Conservation (phyloP, 345 rosid species). For the Clausena lansium region DNA sequence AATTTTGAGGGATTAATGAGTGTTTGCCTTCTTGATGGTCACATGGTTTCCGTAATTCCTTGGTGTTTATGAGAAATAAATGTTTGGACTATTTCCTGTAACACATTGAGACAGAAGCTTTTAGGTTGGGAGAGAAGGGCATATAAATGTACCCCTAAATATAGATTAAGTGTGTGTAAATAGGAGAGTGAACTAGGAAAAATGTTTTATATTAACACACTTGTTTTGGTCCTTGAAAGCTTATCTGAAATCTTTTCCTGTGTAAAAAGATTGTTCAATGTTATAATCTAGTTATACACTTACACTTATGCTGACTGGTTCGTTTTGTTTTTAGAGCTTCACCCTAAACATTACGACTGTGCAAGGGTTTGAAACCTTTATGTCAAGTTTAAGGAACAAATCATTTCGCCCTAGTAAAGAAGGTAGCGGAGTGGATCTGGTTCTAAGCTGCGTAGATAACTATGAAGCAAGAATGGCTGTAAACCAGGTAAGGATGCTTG, state of each 20-base stretch:
- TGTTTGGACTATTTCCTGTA: neutral
- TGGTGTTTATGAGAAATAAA: neutral
- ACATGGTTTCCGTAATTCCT: too few relatives aligned
- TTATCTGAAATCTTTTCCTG: neutral
- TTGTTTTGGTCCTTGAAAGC: too few relatives aligned
- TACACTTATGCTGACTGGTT: slow-evolving; percentile 18
- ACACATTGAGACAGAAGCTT: neutral
- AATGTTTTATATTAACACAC: neutral
- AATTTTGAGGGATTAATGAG: neutral
- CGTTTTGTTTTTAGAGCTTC: slow-evolving; percentile 56
- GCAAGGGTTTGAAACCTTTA: slow-evolving; percentile 91
- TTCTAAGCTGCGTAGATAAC: slow-evolving; percentile 95
- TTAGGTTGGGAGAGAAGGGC: neutral
- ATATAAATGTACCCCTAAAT: neutral
- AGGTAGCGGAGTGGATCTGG: slow-evolving; percentile 89
- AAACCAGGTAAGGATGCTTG: slow-evolving; percentile 66
- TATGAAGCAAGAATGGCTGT: slow-evolving; percentile 98
- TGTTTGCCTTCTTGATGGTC: neutral
- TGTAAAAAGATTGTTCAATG: neutral
- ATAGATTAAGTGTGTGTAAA: neutral
- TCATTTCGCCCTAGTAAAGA: slow-evolving; percentile 63
- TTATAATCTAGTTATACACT: neutral
- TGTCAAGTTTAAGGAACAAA: slow-evolving; percentile 69
- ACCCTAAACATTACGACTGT: slow-evolving; percentile 90
- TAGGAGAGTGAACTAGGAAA: neutral